Evolutionary conservation across 2,329 filamentous ascomycete genomes (phyloP), one percentile per base, ranked within the genome.

Genomic region (Ophiobolus disseminans): DNA sequence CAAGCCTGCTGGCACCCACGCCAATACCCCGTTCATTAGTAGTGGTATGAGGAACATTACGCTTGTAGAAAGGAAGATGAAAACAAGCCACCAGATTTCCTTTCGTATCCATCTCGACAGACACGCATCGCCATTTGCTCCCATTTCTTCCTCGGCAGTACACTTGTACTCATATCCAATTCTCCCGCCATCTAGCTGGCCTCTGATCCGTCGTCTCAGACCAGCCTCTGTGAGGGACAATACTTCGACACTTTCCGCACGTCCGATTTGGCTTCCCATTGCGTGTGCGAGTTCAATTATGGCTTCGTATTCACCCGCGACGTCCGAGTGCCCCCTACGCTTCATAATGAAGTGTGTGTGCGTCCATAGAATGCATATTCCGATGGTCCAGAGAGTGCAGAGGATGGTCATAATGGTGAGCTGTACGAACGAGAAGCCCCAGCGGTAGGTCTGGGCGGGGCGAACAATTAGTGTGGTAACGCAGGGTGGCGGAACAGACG

Each of bases 391-490:
- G 7, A 56, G 21, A 1, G 44, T 6, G 3, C 45, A n/a, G 9
- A 54, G 19, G 2, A 56, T 39, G 11, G 54, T 38, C 28, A 45
- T 48, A 22, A 58, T n/a, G 39, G 37, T 45, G 6, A 58, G 32
- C 26, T 56, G 42, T 8, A 58, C 20, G 38, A 56, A 58, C 1
- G 53, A 56, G 21, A 58, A 58, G 0, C 55, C 55, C 55, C 55
- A 58, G 34, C 54, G 31, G 34, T 56, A 57, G 6, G 10, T 51
- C 50, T 46, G 19, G 10, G 8, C 14, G 13, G 19, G 19, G n/a
- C n/a, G 25, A 10, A 10, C 10, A n/a, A 28, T 28, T 9, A 28
- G 25, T 28, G 9, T 10, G 9, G 25, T 10, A 3, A 28, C 9
- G 25, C 3, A 28, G 25, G 3, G 10, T 28, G 25, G n/a, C 25